Conservation (phyloP, 345 rosid genomes). For the Eucalyptus sp. region DNA sequence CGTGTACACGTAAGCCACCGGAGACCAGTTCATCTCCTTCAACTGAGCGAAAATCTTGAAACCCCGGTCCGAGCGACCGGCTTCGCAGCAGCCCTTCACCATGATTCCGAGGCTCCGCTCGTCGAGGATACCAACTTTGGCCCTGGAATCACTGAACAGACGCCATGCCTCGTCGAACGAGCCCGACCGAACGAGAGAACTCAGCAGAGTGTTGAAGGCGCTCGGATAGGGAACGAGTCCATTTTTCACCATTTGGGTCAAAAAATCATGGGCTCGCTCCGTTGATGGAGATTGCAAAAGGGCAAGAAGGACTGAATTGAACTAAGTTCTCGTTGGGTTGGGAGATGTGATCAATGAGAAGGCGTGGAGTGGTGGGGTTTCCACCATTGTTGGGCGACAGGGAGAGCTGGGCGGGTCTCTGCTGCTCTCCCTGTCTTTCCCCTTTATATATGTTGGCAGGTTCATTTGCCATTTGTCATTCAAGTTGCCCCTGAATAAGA, state of each 20-base stretch:
- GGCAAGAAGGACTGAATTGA: conserved; percentile 16
- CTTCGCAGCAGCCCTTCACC: conserved; percentile 58
- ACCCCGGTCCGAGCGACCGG: conserved; percentile 33
- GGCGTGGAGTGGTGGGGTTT: conserved; percentile 41
- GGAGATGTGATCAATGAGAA: conserved; percentile 31
- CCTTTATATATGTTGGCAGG: background rate
- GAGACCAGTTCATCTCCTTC: conserved; percentile 33
- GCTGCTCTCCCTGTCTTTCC: background rate
- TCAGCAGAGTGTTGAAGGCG: conserved; percentile 34
- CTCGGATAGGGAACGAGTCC: conserved; percentile 25
- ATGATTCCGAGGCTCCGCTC: conserved; percentile 57
- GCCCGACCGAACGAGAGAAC: conserved; percentile 18
- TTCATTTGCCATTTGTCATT: background rate
- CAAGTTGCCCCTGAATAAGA: background rate
- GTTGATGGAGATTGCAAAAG: conserved; percentile 29
- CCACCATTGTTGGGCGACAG: conserved; percentile 26
- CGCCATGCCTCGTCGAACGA: conserved; percentile 30
- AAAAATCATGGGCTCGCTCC: conserved; percentile 27
- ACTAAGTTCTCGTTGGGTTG: conserved; percentile 11
- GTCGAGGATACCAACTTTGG: conserved; percentile 29
- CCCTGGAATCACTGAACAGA: conserved; percentile 19
- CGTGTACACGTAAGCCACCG: conserved; percentile 58
- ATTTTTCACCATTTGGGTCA: conserved; percentile 30
- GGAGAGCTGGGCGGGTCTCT: background rate
- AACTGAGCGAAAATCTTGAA: conserved; percentile 31